Conservation (phyloP, 2,329 filamentous ascomycete species). For the Verticillium isaacii region DNA sequence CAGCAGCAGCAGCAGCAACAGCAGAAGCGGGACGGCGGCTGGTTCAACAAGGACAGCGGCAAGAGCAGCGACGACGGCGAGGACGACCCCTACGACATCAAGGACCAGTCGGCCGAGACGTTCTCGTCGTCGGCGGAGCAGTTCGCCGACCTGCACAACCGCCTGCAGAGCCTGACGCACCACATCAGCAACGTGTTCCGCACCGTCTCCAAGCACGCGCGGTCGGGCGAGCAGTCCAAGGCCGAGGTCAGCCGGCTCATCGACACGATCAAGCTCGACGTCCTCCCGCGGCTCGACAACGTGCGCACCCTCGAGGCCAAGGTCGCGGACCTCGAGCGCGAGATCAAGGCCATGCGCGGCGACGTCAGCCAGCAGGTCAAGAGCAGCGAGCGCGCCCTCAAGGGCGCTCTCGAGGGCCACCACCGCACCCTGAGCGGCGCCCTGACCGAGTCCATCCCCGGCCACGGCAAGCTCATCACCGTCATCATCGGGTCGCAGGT, state of each 20-base stretch:
- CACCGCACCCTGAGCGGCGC: conserved; percentile 43
- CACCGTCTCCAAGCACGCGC: conserved; percentile 45
- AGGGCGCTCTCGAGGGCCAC: conserved; percentile 46
- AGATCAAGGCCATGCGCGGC: conserved; percentile 53
- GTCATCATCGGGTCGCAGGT: conserved; percentile 72
- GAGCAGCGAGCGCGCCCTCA: conserved; percentile 47
- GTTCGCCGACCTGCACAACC: conserved; percentile 80
- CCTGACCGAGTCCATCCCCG: conserved; percentile 41
- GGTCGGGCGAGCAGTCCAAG: conserved; percentile 51
- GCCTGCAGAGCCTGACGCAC: conserved; percentile 69
- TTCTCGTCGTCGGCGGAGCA: conserved; percentile 54
- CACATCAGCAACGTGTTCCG: conserved; percentile 60
- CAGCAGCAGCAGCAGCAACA: conserved; percentile 25
- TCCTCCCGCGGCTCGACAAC: conserved; percentile 36
- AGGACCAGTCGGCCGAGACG: conserved; percentile 41
- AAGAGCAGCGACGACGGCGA: conserved; percentile 17
- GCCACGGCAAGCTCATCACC: conserved; percentile 55
- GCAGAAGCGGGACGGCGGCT: conserved; percentile 17
- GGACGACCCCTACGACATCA: conserved; percentile 33
- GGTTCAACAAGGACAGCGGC: conserved; percentile 18
- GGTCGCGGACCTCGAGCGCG: conserved; percentile 50
- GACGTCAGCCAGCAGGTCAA: conserved; percentile 45
- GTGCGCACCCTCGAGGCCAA: conserved; percentile 38
- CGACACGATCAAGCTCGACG: conserved; percentile 37
- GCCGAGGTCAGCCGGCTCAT: conserved; percentile 46